A percentile compares a stretch with the other conserved stretches of the same genome.
Conservation (phyloP, 257 asterid genomes). For the Dorcoceras hygrometricum region DNA sequence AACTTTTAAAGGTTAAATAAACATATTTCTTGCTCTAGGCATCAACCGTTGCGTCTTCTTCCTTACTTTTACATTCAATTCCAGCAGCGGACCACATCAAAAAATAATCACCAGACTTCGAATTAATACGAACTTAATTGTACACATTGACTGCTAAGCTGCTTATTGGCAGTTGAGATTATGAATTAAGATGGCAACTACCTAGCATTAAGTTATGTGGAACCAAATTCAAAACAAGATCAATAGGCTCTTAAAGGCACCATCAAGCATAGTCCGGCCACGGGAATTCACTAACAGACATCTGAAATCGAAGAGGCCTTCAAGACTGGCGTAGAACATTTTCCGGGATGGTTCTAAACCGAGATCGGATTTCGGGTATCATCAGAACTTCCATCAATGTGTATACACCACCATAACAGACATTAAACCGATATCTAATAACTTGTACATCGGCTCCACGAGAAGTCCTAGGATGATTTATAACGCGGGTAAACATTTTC, state of each 20-base stretch:
- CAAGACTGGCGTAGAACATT: too few species aligned
- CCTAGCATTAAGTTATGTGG: background rate
- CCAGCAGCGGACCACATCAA: background rate
- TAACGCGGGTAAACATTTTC: too few species aligned
- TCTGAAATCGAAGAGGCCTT: too few species aligned
- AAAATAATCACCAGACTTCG: too few species aligned
- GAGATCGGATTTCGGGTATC: background rate
- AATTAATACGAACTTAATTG: background rate
- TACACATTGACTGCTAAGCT: background rate
- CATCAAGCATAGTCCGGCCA: background rate
- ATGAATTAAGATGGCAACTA: too few species aligned
- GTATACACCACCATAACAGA: background rate
- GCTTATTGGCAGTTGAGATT: background rate
- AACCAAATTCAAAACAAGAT: background rate
- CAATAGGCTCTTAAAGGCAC: background rate
- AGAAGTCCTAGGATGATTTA: too few species aligned
- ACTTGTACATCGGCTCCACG: too few species aligned
- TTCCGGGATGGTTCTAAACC: background rate
- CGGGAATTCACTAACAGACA: too few species aligned
- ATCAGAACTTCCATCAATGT: background rate
- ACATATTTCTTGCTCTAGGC: background rate
- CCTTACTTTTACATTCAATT: background rate
- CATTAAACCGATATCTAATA: too few species aligned
- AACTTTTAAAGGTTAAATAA: too few species aligned
- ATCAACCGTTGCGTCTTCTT: background rate